Percentiles rank a stretch among this genome's conserved stretches.
Conservation (phyloP, 345 rosid genomes). For the Abelmoschus esculentus region DNA sequence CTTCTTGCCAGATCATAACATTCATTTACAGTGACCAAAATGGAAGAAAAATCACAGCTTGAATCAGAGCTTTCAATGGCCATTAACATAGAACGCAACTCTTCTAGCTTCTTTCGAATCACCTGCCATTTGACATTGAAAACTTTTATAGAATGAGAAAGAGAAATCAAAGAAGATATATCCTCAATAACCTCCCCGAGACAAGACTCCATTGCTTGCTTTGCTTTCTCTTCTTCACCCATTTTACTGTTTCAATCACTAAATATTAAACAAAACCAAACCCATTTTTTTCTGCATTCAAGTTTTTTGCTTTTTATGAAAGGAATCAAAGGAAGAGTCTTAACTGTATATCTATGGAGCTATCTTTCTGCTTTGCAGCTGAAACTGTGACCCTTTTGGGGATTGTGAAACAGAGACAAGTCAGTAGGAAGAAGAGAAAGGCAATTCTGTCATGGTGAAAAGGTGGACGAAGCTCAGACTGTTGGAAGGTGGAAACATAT, state of each 20-base stretch:
- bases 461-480: not conserved
- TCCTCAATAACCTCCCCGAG: too few relatives aligned
- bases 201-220: too few relatives aligned
- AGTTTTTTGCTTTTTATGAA: not conserved
- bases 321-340: not conserved
- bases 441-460: constrained; percentile 10
- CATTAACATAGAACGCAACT: too few relatives aligned
- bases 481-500: not conserved
- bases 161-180: too few relatives aligned
- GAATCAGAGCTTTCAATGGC: too few relatives aligned
- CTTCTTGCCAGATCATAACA: constrained; percentile 59
- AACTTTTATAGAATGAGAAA: too few relatives aligned
- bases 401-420: constrained; percentile 11
- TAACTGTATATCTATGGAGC: not conserved
- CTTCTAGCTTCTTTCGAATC: too few relatives aligned
- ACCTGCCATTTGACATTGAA: too few relatives aligned
- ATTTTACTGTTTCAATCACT: too few relatives aligned
- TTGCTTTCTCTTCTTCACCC: too few relatives aligned
- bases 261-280: too few relatives aligned
- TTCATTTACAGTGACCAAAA: constrained; percentile 34
- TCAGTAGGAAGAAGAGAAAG: constrained; percentile 1
- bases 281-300: too few relatives aligned
- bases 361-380: constrained; percentile 15
- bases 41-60: constrained; percentile 8
- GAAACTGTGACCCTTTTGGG: constrained; percentile 17